Evolutionary conservation across 225 moss, liverwort and hornwort species (phyloP), one percentile per base, ranked within the genome.

Genomic region (Pseudoscleropodium purum): DNA sequence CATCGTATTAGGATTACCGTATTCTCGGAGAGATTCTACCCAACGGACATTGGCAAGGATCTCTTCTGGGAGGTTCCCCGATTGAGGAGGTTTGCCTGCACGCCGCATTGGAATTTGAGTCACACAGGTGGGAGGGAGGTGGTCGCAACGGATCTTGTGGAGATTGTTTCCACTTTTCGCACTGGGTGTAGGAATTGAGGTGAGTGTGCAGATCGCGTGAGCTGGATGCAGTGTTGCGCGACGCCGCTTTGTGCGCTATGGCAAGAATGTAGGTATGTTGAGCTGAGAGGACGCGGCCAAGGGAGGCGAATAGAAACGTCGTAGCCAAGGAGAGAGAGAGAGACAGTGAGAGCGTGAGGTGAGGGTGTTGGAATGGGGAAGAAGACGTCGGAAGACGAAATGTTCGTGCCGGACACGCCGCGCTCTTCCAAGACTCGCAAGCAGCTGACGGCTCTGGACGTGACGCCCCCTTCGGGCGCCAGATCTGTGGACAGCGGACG

Each of bases 361-460:
- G 43, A 54, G 79, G 66, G 87, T 66, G 52, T 66, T 25, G 67
- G 79, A 57, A 87, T 94, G 94, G 94, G 94, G 82, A 94, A 94
- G 92, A 94, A 94, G 69, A 67, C 90, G n/a, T 84, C 84, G 74
- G 94, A 93, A 21, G 94, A 94, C 30, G 94, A 94, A 79, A 88
- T 89, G 91, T 87, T 80, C 26, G 88, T 92, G 17, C 91, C 92
- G 51, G 94, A 94, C 78, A 94, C 94, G 37, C 94, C 94, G 19
- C 90, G 94, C 29, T 87, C 89, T 59, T 49, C 90, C 43, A 92
- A 92, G 88, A 91, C 52, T 72, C 92, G 94, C 36, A 94, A 87
- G 87, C 91, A 90, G 79, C 87, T 94, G 76, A 3, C 89, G 67
- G 81, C 91, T 65, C 87, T 93, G 85, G 90, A 91, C 34, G 82